Conservation (phyloP, 2,329 filamentous ascomycete genomes). For the Mycosphaerella arachidis region DNA sequence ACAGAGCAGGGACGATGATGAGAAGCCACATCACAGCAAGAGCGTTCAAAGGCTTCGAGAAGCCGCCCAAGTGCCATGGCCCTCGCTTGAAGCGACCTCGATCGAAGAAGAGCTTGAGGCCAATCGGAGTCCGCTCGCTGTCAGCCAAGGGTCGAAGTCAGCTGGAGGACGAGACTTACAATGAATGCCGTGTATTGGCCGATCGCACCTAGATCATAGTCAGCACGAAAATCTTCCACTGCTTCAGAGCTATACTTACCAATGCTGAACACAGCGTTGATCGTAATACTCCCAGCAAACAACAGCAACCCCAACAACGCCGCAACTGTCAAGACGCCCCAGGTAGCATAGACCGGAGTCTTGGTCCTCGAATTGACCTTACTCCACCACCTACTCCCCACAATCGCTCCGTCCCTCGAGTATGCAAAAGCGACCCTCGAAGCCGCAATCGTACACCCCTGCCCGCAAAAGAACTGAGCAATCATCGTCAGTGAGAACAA, state of each 20-base stretch:
- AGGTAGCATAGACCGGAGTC: slow-evolving; percentile 32
- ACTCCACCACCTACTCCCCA: slow-evolving; percentile 27
- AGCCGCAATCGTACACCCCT: slow-evolving; percentile 30
- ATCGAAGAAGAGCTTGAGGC: slow-evolving; percentile 30
- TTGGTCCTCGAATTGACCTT: slow-evolving; percentile 27
- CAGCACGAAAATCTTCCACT: not conserved
- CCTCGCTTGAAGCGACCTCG: slow-evolving; percentile 26
- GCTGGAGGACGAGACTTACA: not conserved
- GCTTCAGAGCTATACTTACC: slow-evolving; percentile 7
- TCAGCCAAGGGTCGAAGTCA: not conserved
- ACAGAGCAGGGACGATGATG: slow-evolving; percentile 30
- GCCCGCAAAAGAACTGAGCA: slow-evolving; percentile 31
- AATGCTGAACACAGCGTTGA: slow-evolving; percentile 32
- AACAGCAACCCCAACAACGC: slow-evolving; percentile 28
- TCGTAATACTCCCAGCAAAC: slow-evolving; percentile 30
- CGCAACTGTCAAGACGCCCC: slow-evolving; percentile 27
- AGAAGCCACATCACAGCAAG: slow-evolving; percentile 29
- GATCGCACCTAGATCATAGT: slow-evolving; percentile 7
- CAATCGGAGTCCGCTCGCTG: slow-evolving; percentile 19
- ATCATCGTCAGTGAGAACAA: slow-evolving; percentile 33
- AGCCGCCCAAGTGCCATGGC: slow-evolving; percentile 33
- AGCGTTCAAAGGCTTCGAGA: slow-evolving; percentile 26
- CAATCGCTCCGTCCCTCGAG: slow-evolving; percentile 29
- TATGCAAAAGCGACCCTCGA: slow-evolving; percentile 31
- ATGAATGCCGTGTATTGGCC: slow-evolving; percentile 26